Evolutionary conservation across 139 green algal genomes (phyloP).

Genomic region (Diplosphaera chodatii): DNA sequence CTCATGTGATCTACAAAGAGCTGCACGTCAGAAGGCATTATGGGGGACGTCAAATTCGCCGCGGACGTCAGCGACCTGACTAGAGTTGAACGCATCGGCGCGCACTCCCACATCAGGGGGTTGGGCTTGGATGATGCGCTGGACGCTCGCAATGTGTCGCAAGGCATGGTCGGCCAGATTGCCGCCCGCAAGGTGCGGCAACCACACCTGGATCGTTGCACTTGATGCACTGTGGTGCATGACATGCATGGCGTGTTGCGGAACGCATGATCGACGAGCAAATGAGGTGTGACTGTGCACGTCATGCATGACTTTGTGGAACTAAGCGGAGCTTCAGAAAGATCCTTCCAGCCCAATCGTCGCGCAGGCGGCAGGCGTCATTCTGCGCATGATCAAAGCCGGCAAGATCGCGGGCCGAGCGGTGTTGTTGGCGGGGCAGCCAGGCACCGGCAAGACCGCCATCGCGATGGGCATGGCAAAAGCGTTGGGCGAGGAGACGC

Average conservation of each 20-base stretch:
- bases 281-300: too few species aligned
- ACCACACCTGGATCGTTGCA: too few species aligned
- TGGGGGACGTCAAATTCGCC: conserved; percentile 65
- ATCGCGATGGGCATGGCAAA: conserved; percentile 93
- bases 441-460: conserved; percentile 33
- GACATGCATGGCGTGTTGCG: too few species aligned
- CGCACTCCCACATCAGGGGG: conserved; percentile 96
- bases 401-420: conserved; percentile 88
- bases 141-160: conserved; percentile 83
- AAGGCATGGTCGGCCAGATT: conserved; percentile 95
- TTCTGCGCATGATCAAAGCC: conserved; percentile 88
- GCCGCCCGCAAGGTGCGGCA: conserved; percentile 84
- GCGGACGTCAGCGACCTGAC: conserved; percentile 87
- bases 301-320: too few species aligned
- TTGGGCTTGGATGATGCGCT: conserved; percentile 92
- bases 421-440: conserved; percentile 87
- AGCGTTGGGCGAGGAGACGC: conserved; percentile 91
- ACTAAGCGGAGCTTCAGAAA: too few species aligned
- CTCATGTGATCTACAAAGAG: too few species aligned
- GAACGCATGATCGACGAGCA: too few species aligned
- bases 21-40: conserved; percentile 12
- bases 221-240: too few species aligned
- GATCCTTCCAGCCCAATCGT: too few species aligned
- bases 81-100: conserved; percentile 93
- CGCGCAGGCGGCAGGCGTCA: conserved; percentile 86